Conservation (phyloP, 2,329 filamentous ascomycete genomes). For the Cladosporium sp. region DNA sequence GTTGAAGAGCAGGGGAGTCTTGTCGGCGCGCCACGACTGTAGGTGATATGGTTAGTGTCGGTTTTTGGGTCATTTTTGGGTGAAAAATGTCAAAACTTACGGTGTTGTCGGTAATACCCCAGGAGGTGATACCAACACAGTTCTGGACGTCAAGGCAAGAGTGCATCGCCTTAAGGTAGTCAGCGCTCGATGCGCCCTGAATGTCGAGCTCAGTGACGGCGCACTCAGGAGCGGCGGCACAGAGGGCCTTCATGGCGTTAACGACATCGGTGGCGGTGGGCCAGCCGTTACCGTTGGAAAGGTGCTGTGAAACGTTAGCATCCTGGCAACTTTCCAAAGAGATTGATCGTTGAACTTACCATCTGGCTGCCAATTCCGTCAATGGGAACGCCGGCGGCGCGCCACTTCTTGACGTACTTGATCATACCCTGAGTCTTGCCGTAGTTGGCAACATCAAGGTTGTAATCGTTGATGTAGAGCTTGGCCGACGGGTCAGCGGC, state of each 20-base stretch:
- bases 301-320: slow-evolving; percentile 43
- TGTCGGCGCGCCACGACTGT: slow-evolving; percentile 44
- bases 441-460: slow-evolving; percentile 60
- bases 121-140: slow-evolving; percentile 62
- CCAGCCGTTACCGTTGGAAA: slow-evolving; percentile 42
- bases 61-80: not conserved
- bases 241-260: slow-evolving; percentile 55
- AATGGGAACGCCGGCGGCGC: slow-evolving; percentile 62
- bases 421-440: slow-evolving; percentile 61
- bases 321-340: not conserved
- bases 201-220: slow-evolving; percentile 71
- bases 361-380: slow-evolving; percentile 51
- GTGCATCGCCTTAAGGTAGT: slow-evolving; percentile 57
- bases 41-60: slow-evolving; percentile 10
- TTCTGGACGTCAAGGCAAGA: slow-evolving; percentile 60
- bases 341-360: not conserved
- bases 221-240: slow-evolving; percentile 54
- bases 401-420: slow-evolving; percentile 63
- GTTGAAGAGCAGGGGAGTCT: slow-evolving; percentile 46
- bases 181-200: slow-evolving; percentile 53
- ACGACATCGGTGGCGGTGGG: slow-evolving; percentile 46
- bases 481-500: slow-evolving; percentile 66
- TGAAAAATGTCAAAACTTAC: not conserved
- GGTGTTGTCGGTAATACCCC: slow-evolving; percentile 13
- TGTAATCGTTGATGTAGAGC: slow-evolving; percentile 74